Evolutionary conservation across 352 stramenopile genomes (phyloP), one percentile per base, ranked within the genome.

Genomic region (Peronospora belbahrii): DNA sequence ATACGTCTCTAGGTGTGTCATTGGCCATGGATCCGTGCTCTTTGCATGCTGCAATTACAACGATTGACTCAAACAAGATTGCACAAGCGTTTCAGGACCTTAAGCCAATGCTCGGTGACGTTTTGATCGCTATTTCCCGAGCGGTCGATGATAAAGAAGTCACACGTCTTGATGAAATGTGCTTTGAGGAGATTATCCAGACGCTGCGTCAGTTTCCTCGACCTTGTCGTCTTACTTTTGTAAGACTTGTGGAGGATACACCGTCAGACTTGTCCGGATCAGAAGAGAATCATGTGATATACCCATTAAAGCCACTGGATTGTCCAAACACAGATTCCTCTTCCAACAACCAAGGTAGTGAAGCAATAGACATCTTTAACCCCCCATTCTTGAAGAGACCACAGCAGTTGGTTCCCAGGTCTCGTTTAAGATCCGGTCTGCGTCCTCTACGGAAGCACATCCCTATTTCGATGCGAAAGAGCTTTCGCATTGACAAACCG

Each of bases 11-110:
- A 8, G 80, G 80, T 27, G 65, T 91, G 27, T 88, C 80, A 13
- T 57, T 91, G 13, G 74, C 74, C 2, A 88, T 88, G 74, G 76
- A 91, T 39, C 80, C 80, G 45, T 85, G 73, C 38, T 68, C 76
- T 15, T 46, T 91, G 10, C 71, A 88, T 55, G 75, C 76, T 5
- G 66, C 67, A 34, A 80, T 91, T 56, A 87, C 74, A 31, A 56
- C 47, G 0, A 70, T 90, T 40, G 73, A 90, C 40, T 27, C 61
- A 8, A 61, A 59, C 14, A 79, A 79, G 36, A 82, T 90, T 39
- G 69, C 79, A 1, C 52, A 69, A 1, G 68, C 66, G 13, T 77
- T 88, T 38, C 46, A 79, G 42, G 54, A 51, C 6, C 58, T 81
- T 11, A 63, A 71, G 15, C 76, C 80, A 2, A 42, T 62, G 13